phyloP scores from a whole-genome alignment of 768 basidiomycete genomes.

The Tricholoma sp. region DNA sequence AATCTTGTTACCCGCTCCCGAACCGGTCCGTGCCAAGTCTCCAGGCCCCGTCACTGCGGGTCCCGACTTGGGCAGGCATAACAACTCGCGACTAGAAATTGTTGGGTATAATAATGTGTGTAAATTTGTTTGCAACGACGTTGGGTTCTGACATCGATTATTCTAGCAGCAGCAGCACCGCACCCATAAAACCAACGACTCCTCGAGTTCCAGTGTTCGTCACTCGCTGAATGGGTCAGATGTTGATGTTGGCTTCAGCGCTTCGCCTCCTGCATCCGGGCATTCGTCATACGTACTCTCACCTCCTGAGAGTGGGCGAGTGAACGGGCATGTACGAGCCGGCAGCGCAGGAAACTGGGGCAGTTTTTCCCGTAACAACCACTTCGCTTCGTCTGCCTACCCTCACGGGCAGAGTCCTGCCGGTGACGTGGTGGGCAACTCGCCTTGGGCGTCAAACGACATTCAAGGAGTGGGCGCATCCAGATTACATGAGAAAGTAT shows the following conservation, averaged over 20 bases:
- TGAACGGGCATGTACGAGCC: conserved; percentile 65
- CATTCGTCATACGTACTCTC: conserved; percentile 26
- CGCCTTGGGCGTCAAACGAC: conserved; percentile 57
- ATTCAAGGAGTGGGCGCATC: conserved; percentile 39
- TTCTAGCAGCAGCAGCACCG: conserved; percentile 30
- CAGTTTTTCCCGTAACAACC: conserved; percentile 46
- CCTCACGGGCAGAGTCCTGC: conserved; percentile 54
- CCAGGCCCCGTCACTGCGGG: conserved; percentile 82
- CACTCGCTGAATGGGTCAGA: conserved; percentile 79
- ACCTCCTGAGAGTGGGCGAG: conserved; percentile 33
- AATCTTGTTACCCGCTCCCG: conserved; percentile 52
- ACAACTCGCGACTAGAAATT: conserved; percentile 64
- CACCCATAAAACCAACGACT: conserved; percentile 39
- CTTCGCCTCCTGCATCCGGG: conserved; percentile 48
- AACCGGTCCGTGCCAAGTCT: conserved; percentile 57
- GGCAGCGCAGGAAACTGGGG: conserved; percentile 83
- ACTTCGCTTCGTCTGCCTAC: conserved; percentile 44
- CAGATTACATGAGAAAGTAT: conserved; percentile 57
- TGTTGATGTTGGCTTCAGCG: conserved; percentile 50
- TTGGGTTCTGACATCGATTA: neutral
- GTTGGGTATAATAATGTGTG: conserved; percentile 68
- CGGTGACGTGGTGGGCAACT: conserved; percentile 49
- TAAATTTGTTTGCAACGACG: neutral
- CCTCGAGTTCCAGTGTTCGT: conserved; percentile 49
- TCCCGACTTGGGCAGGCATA: conserved; percentile 78